A percentile compares a stretch with the other conserved stretches of the same genome.
Evolutionary conservation across 768 basidiomycete species (phyloP).

Genomic region (Lactarius evosmus): DNA sequence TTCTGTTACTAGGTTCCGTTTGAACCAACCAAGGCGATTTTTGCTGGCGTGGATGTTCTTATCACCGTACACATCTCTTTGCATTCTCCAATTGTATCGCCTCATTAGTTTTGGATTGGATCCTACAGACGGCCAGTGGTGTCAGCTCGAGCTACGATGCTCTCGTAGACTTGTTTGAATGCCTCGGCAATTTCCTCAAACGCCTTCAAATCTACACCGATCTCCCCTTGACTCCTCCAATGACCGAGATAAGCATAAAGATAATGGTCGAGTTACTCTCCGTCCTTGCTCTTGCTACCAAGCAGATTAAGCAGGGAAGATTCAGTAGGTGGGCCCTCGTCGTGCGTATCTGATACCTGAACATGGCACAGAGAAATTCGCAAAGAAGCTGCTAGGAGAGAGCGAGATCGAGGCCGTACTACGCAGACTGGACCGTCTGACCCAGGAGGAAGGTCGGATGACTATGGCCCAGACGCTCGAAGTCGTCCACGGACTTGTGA

Average conservation of each 20-base stretch:
- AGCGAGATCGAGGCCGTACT: not conserved
- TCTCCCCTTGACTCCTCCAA: not conserved
- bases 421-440: conserved; percentile 11
- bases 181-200: conserved; percentile 3
- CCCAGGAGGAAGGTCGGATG: conserved; percentile 6
- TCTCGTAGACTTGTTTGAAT: conserved; percentile 4
- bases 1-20: not conserved
- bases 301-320: conserved; percentile 3
- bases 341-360: no score
- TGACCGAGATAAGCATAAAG: not conserved
- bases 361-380: conserved; percentile 4
- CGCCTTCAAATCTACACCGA: conserved; percentile 1
- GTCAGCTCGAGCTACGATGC: not conserved
- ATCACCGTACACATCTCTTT: not conserved
- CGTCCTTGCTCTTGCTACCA: not conserved
- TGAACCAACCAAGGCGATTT: conserved; percentile 1
- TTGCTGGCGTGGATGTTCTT: conserved; percentile 1
- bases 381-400: conserved; percentile 5
- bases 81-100: no score
- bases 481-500: conserved; percentile 3
- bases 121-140: not conserved
- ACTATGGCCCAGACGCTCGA: not conserved
- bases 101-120: not conserved
- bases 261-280: conserved; percentile 6
- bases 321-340: not conserved